Conservation (phyloP, 495 filamentous ascomycete genomes). For the Penicillium pancosmium region DNA sequence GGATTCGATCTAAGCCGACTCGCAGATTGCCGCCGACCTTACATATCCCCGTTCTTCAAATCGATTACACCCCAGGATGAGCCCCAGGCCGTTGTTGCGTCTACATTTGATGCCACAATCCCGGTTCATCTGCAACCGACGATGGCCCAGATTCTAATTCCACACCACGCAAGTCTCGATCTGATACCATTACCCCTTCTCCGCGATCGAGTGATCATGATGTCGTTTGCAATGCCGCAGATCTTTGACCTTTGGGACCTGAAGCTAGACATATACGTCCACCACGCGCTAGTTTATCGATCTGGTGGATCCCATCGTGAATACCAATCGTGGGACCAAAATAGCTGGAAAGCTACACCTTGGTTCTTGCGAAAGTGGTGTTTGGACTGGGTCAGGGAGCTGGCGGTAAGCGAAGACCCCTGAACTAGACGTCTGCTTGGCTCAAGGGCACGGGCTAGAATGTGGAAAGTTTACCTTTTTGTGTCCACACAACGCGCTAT, state of each 20-base stretch:
- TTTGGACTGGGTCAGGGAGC: background rate
- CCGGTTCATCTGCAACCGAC: constrained; percentile 47
- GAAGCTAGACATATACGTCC: constrained; percentile 43
- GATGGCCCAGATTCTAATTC: constrained; percentile 46
- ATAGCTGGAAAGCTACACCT: constrained; percentile 38
- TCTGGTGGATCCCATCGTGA: constrained; percentile 6
- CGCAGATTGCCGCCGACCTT: constrained; percentile 17
- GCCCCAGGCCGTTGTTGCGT: constrained; percentile 25
- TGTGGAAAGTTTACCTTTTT: background rate
- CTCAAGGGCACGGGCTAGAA: background rate
- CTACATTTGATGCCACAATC: constrained; percentile 24
- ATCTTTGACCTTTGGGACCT: constrained; percentile 41
- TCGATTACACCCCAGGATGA: constrained; percentile 25
- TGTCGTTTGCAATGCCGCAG: constrained; percentile 33
- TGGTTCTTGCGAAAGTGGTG: constrained; percentile 35
- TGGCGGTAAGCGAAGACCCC: background rate
- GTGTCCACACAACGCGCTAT: background rate
- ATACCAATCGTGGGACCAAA: constrained; percentile 37
- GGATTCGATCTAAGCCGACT: constrained; percentile 34
- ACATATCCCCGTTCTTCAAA: constrained; percentile 44
- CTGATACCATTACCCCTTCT: constrained; percentile 46
- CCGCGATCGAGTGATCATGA: constrained; percentile 39
- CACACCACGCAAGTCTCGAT: constrained; percentile 47
- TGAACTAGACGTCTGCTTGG: background rate
- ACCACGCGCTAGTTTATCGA: constrained; percentile 28